Base-by-base conservation (phyloP, 106 monocot species). In the Posidonia australis region DNA sequence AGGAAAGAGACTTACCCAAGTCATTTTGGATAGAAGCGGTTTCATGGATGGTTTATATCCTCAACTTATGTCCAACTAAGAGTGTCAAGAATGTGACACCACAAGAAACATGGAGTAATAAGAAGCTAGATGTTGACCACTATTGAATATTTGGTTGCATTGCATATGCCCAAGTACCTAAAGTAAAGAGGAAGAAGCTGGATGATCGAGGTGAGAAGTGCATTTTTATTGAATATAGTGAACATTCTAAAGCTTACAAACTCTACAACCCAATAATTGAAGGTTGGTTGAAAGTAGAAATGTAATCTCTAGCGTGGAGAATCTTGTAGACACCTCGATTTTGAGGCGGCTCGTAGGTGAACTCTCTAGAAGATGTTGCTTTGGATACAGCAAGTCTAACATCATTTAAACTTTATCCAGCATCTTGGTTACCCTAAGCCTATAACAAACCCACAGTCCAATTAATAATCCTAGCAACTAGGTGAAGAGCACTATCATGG, bases 161-260 rank as follows among this genome's bases (percentile, higher is more conserved):
- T 17, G 31, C 60, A 29, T 61, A 61, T 61, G 19, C 36, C 31
- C 30, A 60, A 3, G 36, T 60, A 17, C 60, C 60, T 16, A 13
- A 60, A 28, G 0, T 1, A 10, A 60, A 20, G 0, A 7, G 36
- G 10, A 61, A 9, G 19, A 61, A 61, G 18, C 31, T 41, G 13
- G 23, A 64, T 19, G 64, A 64, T 5, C 10, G 44, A 44, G 21
- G 45, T 27, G 45, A 64, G 20, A 70, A 61, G 30, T 48, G 48
- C 48, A 70, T 60, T 22, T 70, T 51, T 21, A 0, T 47, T 18
- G 46, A 31, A 13, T 20, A 27, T 5, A 70, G 36, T 31, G 36
- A 60, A 16, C 19, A 29, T 21, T 47, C 13, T 0, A 70, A 70
- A 0, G 61, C 32, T 10, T 51, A 70, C 21, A 70, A 61, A 10